A percentile compares a stretch with the other conserved stretches of the same genome.
Conservation (phyloP, 2,329 filamentous ascomycete species). For the Hypoxylon sp. region DNA sequence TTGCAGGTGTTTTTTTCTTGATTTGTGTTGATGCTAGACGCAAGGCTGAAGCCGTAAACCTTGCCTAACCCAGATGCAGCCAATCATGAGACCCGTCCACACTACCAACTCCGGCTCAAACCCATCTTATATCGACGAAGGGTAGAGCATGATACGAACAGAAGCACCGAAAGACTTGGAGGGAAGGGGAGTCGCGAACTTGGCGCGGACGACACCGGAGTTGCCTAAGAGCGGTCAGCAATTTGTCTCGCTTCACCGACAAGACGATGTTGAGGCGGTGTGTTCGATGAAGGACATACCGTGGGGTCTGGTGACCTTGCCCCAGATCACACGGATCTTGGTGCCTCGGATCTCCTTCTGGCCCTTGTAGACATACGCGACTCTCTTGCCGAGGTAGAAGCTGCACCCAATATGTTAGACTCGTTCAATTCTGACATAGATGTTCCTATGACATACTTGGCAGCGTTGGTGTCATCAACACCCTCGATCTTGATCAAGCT, state of each 20-base stretch:
- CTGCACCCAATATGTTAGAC: conserved; percentile 53
- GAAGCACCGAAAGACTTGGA: conserved; percentile 96
- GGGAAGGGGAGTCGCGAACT: conserved; percentile 96
- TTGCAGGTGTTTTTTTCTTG: conserved; percentile 53
- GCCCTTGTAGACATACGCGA: conserved; percentile 98
- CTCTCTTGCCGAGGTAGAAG: conserved; percentile 99
- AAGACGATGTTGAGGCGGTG: background rate
- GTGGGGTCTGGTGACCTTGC: conserved; percentile 96
- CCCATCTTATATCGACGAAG: conserved; percentile 89
- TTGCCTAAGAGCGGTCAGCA: conserved; percentile 72
- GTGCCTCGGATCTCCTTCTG: conserved; percentile 95
- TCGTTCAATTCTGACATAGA: conserved; percentile 7
- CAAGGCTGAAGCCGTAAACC: conserved; percentile 58
- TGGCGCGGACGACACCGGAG: conserved; percentile 96
- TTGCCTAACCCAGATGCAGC: conserved; percentile 62
- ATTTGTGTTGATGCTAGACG: conserved; percentile 54
- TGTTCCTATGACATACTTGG: conserved; percentile 72
- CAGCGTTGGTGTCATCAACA: conserved; percentile 89
- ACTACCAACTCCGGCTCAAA: conserved; percentile 71
- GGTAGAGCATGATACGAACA: conserved; percentile 97
- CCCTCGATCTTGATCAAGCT: conserved; percentile 99
- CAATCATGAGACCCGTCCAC: conserved; percentile 69
- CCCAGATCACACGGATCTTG: conserved; percentile 99
- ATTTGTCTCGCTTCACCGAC: conserved; percentile 4
- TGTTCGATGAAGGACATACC: conserved; percentile 64